phyloP scores from a whole-genome alignment of 768 basidiomycete species.

The Gelatoporia subvermispora region DNA sequence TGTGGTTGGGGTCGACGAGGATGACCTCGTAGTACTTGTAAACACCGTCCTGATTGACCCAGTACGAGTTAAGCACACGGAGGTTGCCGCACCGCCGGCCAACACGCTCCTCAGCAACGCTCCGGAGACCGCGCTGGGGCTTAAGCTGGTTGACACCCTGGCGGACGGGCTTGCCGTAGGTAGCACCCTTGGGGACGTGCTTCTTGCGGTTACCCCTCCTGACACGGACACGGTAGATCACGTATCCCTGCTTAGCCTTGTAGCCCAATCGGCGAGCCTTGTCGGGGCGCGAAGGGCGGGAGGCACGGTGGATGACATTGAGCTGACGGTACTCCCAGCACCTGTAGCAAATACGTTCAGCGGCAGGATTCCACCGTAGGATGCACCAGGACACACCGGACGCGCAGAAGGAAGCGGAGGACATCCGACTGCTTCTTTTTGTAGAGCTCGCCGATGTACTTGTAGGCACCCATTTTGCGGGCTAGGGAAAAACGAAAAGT shows the following conservation, averaged over 20 bases:
- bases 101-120: constrained; percentile 96
- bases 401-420: constrained; percentile 95
- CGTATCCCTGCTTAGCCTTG: constrained; percentile 99
- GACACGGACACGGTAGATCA: constrained; percentile 96
- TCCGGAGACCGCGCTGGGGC: constrained; percentile 89
- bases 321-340: constrained; percentile 99
- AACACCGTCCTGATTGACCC: constrained; percentile 98
- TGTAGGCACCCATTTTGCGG: constrained; percentile 86
- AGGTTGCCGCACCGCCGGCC: constrained; percentile 94
- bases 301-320: constrained; percentile 96
- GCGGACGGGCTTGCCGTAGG: constrained; percentile 97
- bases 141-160: constrained; percentile 99
- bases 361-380: background rate
- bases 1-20: constrained; percentile 92
- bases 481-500: constrained; percentile 24
- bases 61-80: constrained; percentile 97
- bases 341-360: constrained; percentile 31
- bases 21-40: constrained; percentile 99
- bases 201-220: constrained; percentile 99
- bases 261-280: constrained; percentile 98
- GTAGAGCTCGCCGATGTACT: constrained; percentile 96
- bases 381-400: constrained; percentile 54
- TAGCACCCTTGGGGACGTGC: constrained; percentile 97
- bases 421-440: constrained; percentile 99
- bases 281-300: constrained; percentile 97